Evolutionary conservation across 202 grass and related monocot species (phyloP), one percentile per base, ranked within the genome.

Genomic region (Dendrocalamus latiflorus): DNA sequence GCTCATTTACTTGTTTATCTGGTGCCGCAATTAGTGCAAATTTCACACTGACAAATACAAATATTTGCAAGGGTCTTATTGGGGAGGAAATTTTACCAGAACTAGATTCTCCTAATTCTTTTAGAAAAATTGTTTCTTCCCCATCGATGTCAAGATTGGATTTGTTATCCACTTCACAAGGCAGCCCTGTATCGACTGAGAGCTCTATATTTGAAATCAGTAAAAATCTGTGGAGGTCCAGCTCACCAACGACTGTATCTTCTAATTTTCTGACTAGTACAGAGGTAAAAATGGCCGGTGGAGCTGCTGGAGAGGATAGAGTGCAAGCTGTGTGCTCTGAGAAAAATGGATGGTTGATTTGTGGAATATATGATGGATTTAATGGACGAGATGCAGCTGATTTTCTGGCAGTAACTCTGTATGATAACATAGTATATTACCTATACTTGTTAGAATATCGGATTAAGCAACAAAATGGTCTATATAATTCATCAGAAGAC

Each of bases 291-390:
- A 99, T 91, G 84, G 97, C 97, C 71, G 97, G 97, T 10, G 97
- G 96, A 66, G 93, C 96, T 81, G 96, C 93, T 77, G 96, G 96
- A 54, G 96, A 99, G 91, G 96, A 99, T 81, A 91, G 96, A 66
- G 96, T 99, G 16, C 96, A 99, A 90, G 93, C 96, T 87, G 96
- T 99, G n/a, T 96, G 96, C 74, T 99, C 96, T 49, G 96, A 99
- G 61, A 93, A 91, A 89, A 96, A 99, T 76, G 96, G 96, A 82
- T 89, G 91, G 93, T 75, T 99, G 75, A 96, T 99, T 57, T 99
- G 96, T 86, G 96, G 96, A 39, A 92, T 99, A 71, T 99, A 99
- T 73, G 96, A 99, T 73, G 93, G 96, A 57, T 99, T 99, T 84
- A 99, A 99, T 70, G 96, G 96, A n/a, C 84, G 96, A 76, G 96